Percentiles rank a stretch among this genome's conserved stretches.
These are phyloP conservation scores for Trichoderma parareesei DNA, from an alignment of 495 filamentous ascomycete genomes.

Conservation along the genomic window DNA sequence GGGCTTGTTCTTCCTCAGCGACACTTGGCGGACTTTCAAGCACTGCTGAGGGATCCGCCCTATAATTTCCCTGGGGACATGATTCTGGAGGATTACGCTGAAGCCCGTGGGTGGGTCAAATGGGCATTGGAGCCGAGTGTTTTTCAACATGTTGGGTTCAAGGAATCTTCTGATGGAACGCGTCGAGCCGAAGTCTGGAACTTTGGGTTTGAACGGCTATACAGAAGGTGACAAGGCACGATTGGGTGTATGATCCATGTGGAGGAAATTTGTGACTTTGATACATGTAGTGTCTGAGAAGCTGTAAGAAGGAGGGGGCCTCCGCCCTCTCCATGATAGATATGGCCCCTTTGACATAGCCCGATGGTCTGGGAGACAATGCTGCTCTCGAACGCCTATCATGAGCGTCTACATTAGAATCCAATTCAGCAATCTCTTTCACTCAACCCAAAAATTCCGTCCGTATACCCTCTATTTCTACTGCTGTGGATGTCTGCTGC, in stretches of 20 bases:
- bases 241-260: no score
- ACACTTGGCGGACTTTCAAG: conserved; percentile 36
- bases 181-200: conserved; percentile 34
- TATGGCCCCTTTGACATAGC: no score
- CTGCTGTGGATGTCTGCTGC: no score
- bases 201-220: conserved; percentile 33
- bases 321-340: no score
- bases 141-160: conserved; percentile 43
- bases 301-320: no score
- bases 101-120: conserved; percentile 24
- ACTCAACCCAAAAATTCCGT: no score
- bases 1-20: conserved; percentile 26
- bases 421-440: no score
- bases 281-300: not conserved
- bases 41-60: conserved; percentile 30
- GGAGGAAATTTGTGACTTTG: no score
- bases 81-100: conserved; percentile 41
- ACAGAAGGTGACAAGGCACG: not conserved
- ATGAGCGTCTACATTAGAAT: no score
- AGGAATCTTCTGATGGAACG: conserved; percentile 20
- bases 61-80: conserved; percentile 33
- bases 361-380: no score
- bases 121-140: conserved; percentile 44
- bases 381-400: no score
- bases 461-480: no score